Base-by-base conservation (phyloP, 2,329 filamentous ascomycete species). In the Nigrograna mackinnonii region DNA sequence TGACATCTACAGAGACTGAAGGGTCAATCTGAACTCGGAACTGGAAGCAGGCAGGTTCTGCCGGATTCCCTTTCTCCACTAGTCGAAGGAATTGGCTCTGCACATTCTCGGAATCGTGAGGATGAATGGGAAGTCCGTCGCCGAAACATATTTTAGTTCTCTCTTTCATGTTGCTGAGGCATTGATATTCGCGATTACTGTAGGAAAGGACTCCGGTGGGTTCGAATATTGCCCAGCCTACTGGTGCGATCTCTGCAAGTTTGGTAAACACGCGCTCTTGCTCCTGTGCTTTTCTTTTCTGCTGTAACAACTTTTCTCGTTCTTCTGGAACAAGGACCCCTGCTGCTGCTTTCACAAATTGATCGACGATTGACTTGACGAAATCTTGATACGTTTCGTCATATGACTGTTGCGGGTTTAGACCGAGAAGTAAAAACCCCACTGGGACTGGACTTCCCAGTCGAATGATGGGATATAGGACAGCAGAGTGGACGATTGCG, bases 361-460 rank as follows among this genome's bases (percentile, higher is more conserved):
- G 9, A 57, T 57, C 5, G 48, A 41, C 4, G 70, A 51, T 21
- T 67, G 58, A n/a, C 50, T 52, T 14, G 64, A 7, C 34, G 24
- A 69, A 68, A 17, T 65, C 63, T 33, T 60, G 39, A 31, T 61
- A 66, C 5, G 49, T 43, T 2, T 49, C 43, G 31, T 69, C 67
- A 35, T 61, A 60, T 1, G 57, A 56, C n/a, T 66, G 56, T 19
- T 54, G 63, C 1, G 66, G 67, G 33, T 69, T 70, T 1, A 65
- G 59, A 0, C 66, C 69, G 5, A 65, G 43, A 12, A 71, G 32
- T 3, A 67, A 46, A 39, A 61, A 65, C 28, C 62, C 61, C 31
- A 58, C 57, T 3, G 60, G 37, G 20, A 43, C 31, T 4, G 47
- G 55, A 18, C 46, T 57, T 24, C 48, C 49, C 31, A 66, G 50